Base-by-base conservation (phyloP, 768 basidiomycete species). In the Sporobolomyces roseus region DNA sequence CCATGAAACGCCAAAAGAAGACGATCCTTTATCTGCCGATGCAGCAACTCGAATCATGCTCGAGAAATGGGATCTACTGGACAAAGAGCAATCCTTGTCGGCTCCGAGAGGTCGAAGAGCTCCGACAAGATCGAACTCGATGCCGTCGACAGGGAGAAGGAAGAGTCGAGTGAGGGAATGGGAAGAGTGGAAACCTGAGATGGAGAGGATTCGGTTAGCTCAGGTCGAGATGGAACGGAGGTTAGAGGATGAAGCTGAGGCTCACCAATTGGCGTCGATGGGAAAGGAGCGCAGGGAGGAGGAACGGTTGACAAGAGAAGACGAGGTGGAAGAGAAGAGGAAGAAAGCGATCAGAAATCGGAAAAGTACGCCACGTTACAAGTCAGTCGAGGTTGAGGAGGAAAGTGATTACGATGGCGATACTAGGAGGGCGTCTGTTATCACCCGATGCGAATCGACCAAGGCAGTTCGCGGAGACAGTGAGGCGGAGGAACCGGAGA, bases 181-280 rank as follows among this genome's bases (percentile, higher is more conserved):
- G 41, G 67, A 68, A 43, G 17, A 52, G 35, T 68, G 67, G 67
- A 21, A 35, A 13, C 30, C 38, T 0, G 61, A 68, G 38, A 41
- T 19, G 38, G 67, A 68, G 29, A 19, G 49, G 27, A 68, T 68
- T 33, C 35, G 67, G 3, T 17, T 52, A 1, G 67, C 67, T 35
- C 67, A 68, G 61, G 67, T 68, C 32, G 67, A 68, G 55, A 68
- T 63, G 67, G 67, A 68, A 41, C 48, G 33, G 3, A 23, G 43
- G 21, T 6, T 50, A 29, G 67, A 68, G 16, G 55, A 63, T 25
- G 67, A 63, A 27, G 58, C 50, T 21, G 27, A 29, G 54, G 61
- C n/a, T 35, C 50, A 59, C 19, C 36, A 59, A 32, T 14, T 33
- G 25, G 48, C 33, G 33, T 56, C 63, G 46, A 50, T 50, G 25